Evolutionary conservation across 805 yeast species (phyloP), one percentile per base, ranked within the genome.

Genomic region (Kodamaea nitidulidarum): DNA sequence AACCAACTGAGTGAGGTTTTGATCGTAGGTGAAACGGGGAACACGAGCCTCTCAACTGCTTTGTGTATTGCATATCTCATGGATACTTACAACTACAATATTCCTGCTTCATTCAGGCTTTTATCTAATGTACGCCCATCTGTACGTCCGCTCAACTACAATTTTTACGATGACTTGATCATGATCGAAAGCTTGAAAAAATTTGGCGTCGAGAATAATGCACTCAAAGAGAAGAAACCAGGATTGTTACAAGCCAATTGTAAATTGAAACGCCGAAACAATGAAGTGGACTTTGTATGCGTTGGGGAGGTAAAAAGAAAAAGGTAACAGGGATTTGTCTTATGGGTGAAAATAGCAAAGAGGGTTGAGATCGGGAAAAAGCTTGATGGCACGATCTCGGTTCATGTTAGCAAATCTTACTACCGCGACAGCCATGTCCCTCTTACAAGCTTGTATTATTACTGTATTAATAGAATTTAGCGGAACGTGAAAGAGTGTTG

Each of bases 131-230:
- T 43, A 4, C 43, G 54, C 14, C 56, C 61, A 4, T 33, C 40
- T 10, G 38, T 54, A 7, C 38, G 42, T 14, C 51, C 49, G 7
- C 48, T 65, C 26, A 63, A 62, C 44, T 37, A 46, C 33, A 62
- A 63, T 40, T 65, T 50, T 46, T 67, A 67, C 43, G 69, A 65
- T 39, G 71, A 67, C 41, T 52, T 67, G 38, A 40, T 67, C 18
- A 56, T 67, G 32, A 54, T 65, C 9, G 73, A 67, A 39, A 62
- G 58, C 45, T 55, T 67, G 46, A 65, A 59, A 49, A 64, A 66
- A 46, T 67, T 67, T 36, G 49, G 54, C 37, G 34, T 32, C 6
- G 73, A 67, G 44, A 67, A 66, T 45, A 43, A 36, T 15, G 46
- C 47, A 14, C 54, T 67, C 33, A 67, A 67, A 43, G 49, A 38